Base-by-base conservation (phyloP, 116 monocot species). In the Phalaenopsis hybrid region DNA sequence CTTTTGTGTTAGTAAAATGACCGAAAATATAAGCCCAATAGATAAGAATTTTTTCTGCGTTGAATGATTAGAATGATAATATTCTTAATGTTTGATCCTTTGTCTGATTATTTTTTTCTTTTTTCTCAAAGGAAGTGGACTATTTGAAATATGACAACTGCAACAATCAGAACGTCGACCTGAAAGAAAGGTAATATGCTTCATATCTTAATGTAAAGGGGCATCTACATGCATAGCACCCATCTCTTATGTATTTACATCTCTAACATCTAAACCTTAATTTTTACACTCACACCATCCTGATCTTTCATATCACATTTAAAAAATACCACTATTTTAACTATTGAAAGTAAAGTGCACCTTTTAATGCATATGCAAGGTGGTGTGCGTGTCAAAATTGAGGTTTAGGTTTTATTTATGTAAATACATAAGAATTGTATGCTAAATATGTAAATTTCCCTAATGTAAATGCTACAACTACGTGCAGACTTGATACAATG, bases 101-200 rank as follows among this genome's bases (percentile, higher is more conserved):
- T 74, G 28, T 6, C 74, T 43, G 44, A 74, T 44, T 28, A 28
- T 28, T 43, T 31, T 82, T 8, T 67, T 1, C 46, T 18, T 48
- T 73, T 44, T 63, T 50, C 17, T 33, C 59, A 6, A 79, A 90
- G 90, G 87, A 49, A 76, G 82, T 87, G 33, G 87, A 90, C 51
- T 90, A 87, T 48, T 80, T 90, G 78, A 90, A 90, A 79, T 90
- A 90, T 79, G 90, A 90, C 68, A 90, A 90, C 44, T 90, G 90
- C 70, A 81, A 87, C 79, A 90, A 79, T 72, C 43, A 46, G 43
- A 80, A 78, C 13, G 37, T 41, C 15, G 80, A 63, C 23, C 84
- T 80, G 25, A 18, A 85, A 51, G 81, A 79, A 18, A 82, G 89
- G 89, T 89, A 73, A 73, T 73, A 37, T 73, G 73, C 28, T 73